Base-by-base conservation (phyloP, 352 stramenopile genomes). In the Globisporangium ultimum region DNA sequence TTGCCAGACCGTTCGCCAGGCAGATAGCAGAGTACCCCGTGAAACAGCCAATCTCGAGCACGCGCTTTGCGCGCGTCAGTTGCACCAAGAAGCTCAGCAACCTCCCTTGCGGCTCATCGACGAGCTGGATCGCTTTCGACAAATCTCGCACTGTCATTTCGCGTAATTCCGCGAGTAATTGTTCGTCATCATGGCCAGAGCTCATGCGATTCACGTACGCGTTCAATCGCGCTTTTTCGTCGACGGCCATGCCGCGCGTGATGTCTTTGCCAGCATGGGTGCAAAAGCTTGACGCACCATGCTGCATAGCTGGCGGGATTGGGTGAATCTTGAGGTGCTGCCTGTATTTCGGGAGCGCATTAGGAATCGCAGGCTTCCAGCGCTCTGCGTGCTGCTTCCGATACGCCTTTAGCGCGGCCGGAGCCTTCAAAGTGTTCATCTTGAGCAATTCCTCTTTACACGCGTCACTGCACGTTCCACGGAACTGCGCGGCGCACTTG, bases 1-100 rank as follows among this genome's bases (percentile, higher is more conserved):
- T 5, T 0, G 54, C 17, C 17, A 91, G 65, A 0, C 78, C 80
- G 32, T 72, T 78, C 0, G 78, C 81, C n/a, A 98, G 78, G 53
- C 84, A 96, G 41, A 93, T 65, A 3, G 94, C 96, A 8, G 89
- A 96, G 74, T 98, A 98, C 11, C 92, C 94, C n/a, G 86, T 97
- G 55, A 98, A 98, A 22, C 87, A 97, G 21, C 94, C 94, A 43
- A 98, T 81, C 68, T 98, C 94, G 11, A 98, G 74, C 24, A 97
- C 80, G 0, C 80, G 76, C 24, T 76, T 73, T 20, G 91, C 81
- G n/a, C 66, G 48, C 14, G 82, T 75, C 42, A 90, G 87, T 24
- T 88, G 82, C 36, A 91, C 81, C 3, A 98, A 71, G 40, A 93
- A 89, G 7, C 67, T 70, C 22, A 92, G 55, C 22, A 80, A 64